Percentiles rank a stretch among this genome's conserved stretches.
These are phyloP conservation scores for Starmerella etchellsii DNA, from an alignment of 805 yeast species.

Conservation along the genomic window DNA sequence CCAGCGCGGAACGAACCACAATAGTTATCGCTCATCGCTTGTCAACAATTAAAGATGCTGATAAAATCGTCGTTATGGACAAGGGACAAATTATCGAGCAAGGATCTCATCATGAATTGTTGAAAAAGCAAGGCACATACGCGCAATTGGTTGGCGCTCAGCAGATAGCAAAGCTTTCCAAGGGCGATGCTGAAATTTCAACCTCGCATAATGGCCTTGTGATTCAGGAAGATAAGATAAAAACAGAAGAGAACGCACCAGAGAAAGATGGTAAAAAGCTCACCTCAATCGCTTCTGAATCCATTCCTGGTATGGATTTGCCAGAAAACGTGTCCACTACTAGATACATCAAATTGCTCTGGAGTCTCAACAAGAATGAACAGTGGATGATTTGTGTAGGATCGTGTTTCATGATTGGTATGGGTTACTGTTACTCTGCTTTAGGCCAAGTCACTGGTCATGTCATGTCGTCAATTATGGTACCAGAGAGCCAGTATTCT, in stretches of 20 bases:
- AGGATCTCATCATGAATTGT: constrained; percentile 32
- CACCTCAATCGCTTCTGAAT: neutral
- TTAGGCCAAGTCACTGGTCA: constrained; percentile 29
- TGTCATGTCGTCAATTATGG: constrained; percentile 27
- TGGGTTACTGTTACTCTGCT: constrained; percentile 31
- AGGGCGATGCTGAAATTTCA: constrained; percentile 10
- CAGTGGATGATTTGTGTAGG: constrained; percentile 22
- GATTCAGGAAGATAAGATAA: constrained; percentile 15
- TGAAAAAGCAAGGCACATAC: constrained; percentile 24
- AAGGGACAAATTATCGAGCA: constrained; percentile 40
- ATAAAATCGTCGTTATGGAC: constrained; percentile 39
- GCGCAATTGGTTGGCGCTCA: constrained; percentile 29
- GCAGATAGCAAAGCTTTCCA: constrained; percentile 17
- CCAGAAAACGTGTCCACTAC: constrained; percentile 7
- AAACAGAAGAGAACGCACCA: constrained; percentile 3
- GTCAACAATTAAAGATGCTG: constrained; percentile 45
- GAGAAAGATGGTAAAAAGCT: constrained; percentile 2
- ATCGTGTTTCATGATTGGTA: constrained; percentile 22
- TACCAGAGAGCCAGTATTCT: constrained; percentile 23
- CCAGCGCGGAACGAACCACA: constrained; percentile 33
- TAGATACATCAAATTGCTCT: constrained; percentile 16
- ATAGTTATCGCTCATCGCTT: constrained; percentile 48
- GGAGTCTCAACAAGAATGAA: constrained; percentile 23
- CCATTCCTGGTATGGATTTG: constrained; percentile 18
- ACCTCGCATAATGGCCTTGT: constrained; percentile 9